Conservation (phyloP, 169 alveolate species). For the Perkinsus chesapeaki region DNA sequence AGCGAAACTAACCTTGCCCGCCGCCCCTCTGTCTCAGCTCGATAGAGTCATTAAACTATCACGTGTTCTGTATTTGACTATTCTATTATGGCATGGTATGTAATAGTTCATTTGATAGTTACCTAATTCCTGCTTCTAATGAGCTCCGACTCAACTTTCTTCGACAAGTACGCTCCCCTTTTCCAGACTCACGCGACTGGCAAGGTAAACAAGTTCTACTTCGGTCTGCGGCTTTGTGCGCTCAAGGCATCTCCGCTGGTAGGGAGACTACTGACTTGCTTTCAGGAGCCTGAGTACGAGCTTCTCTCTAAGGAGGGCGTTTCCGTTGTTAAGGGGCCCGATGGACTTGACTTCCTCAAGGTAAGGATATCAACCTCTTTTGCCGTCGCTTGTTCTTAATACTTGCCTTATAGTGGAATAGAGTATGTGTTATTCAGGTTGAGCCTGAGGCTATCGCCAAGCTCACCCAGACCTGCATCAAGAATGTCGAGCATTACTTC, state of each 20-base stretch:
- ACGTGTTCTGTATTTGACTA: no score
- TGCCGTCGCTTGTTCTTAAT: background rate
- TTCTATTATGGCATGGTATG: no score
- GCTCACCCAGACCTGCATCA: background rate
- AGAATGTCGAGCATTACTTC: conserved; percentile 9
- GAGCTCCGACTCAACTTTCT: background rate
- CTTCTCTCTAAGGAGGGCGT: background rate
- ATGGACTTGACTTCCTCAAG: background rate
- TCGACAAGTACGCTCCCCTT: background rate
- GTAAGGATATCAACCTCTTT: background rate
- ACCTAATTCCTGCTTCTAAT: no score
- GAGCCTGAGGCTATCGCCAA: background rate
- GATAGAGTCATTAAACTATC: no score
- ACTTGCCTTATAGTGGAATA: background rate
- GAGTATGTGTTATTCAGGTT: background rate
- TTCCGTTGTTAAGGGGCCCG: background rate
- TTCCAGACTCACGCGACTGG: background rate
- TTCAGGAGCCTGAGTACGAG: background rate
- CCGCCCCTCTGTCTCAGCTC: no score
- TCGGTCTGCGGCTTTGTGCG: no score
- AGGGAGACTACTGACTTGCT: background rate
- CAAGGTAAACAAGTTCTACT: no score
- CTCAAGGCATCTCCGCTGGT: no score
- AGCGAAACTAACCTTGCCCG: no score
- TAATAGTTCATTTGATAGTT: no score